These are phyloP conservation scores for Xylariaceae sp. DNA, from an alignment of 2,329 filamentous ascomycete species.

Conservation along the genomic window DNA sequence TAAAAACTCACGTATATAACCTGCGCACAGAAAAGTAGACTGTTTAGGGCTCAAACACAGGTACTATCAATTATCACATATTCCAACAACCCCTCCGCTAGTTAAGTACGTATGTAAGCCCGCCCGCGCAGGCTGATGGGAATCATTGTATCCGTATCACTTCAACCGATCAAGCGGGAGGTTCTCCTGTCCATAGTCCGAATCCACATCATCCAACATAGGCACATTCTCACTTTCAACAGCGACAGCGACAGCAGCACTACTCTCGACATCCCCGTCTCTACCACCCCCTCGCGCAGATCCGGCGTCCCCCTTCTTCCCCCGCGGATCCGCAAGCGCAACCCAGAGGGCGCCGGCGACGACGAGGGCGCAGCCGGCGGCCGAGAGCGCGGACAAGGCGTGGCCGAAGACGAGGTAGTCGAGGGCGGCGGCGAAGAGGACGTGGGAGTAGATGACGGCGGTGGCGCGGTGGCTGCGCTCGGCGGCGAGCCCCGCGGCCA, in stretches of 20 bases:
- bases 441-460: conserved; percentile 61
- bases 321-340: conserved; percentile 48
- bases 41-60: too few species aligned
- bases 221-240: conserved; percentile 40
- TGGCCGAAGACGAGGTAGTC: conserved; percentile 57
- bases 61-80: too few species aligned
- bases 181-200: conserved; percentile 1
- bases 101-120: too few species aligned
- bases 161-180: background rate
- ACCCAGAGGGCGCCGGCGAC: conserved; percentile 57
- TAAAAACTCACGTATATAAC: too few species aligned
- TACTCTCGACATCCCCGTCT: conserved; percentile 26
- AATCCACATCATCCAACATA: conserved; percentile 42
- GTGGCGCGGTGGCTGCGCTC: conserved; percentile 66
- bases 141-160: too few species aligned
- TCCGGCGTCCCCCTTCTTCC: conserved; percentile 31
- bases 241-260: conserved; percentile 1
- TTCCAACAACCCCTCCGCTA: too few species aligned
- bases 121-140: too few species aligned
- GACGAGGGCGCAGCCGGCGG: conserved; percentile 49
- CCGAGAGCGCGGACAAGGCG: conserved; percentile 51
- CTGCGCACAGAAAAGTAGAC: too few species aligned
- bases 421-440: conserved; percentile 58
- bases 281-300: conserved; percentile 27
- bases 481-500: conserved; percentile 74